These are phyloP conservation scores for Petunia hybrid DNA, from an alignment of 305 asterid genomes.

Conservation along the genomic window DNA sequence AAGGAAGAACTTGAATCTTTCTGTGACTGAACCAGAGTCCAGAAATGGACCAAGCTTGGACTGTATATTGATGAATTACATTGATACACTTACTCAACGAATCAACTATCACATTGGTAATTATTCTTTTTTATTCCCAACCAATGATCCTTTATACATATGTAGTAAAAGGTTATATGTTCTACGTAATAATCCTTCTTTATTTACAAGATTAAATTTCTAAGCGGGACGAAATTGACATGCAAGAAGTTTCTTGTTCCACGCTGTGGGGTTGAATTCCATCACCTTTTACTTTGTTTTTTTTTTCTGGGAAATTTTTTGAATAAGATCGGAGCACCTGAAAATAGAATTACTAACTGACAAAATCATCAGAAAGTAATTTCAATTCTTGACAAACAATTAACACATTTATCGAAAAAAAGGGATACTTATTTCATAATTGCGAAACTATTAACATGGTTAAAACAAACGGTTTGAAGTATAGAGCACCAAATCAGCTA, in stretches of 20 bases:
- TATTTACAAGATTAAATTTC: no score
- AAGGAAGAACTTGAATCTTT: constrained; percentile 25
- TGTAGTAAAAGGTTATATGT: background rate
- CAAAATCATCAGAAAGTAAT: no score
- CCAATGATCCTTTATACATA: background rate
- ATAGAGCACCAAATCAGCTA: no score
- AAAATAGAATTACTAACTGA: no score
- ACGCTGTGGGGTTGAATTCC: background rate
- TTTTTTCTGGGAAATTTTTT: no score
- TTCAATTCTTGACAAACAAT: no score
- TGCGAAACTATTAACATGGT: no score
- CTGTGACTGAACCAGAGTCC: constrained; percentile 31
- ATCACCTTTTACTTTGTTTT: no score
- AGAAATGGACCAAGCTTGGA: constrained; percentile 8
- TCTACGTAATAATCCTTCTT: background rate
- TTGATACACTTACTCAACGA: constrained; percentile 29
- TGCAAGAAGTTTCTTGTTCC: constrained; percentile 17
- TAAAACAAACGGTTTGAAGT: no score
- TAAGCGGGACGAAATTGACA: background rate
- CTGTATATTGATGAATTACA: constrained; percentile 28
- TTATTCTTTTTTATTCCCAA: background rate
- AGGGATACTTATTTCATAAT: no score
- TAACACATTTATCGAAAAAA: no score
- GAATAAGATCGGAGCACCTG: no score
- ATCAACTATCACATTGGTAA: constrained; percentile 33